Percentiles rank a stretch among this genome's conserved stretches.
These are phyloP conservation scores for Trichoderma arundinaceum DNA, from an alignment of 2,329 filamentous ascomycete genomes.

Conservation along the genomic window DNA sequence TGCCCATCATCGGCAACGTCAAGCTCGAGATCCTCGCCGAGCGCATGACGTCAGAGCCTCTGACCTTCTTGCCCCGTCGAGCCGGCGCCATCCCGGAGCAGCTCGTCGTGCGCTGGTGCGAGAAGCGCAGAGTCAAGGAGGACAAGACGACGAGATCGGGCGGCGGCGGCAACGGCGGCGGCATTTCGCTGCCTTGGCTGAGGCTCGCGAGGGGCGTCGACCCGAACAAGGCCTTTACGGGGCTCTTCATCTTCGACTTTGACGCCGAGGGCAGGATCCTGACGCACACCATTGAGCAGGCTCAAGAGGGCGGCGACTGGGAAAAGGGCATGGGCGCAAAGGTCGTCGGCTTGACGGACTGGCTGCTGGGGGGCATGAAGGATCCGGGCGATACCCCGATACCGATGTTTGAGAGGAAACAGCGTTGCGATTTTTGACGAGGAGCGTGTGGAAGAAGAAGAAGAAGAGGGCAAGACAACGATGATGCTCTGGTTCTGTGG, in stretches of 20 bases:
- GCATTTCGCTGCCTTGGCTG: conserved; percentile 52
- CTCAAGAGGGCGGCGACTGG: conserved; percentile 81
- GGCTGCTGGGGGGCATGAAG: conserved; percentile 80
- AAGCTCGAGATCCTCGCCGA: conserved; percentile 86
- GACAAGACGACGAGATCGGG: conserved; percentile 44
- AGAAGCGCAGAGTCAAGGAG: conserved; percentile 44
- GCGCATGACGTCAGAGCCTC: conserved; percentile 73
- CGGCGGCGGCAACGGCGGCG: conserved; percentile 40
- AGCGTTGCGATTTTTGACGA: conserved; percentile 29
- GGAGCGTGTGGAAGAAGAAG: background rate
- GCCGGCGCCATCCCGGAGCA: conserved; percentile 72
- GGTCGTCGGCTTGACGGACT: conserved; percentile 91
- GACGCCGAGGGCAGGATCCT: conserved; percentile 82
- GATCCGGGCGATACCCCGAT: conserved; percentile 43
- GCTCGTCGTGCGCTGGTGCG: conserved; percentile 87
- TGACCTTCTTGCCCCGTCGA: conserved; percentile 54
- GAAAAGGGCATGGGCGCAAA: conserved; percentile 80
- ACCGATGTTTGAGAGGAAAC: conserved; percentile 46
- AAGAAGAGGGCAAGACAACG: background rate
- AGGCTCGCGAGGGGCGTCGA: conserved; percentile 47
- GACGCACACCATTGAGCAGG: conserved; percentile 92
- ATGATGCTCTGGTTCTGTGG: background rate
- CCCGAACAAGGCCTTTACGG: conserved; percentile 79
- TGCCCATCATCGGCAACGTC: conserved; percentile 90
- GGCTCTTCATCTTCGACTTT: conserved; percentile 95